These are phyloP conservation scores for Nymphaea thermarum DNA, from an alignment of 164 flowering plant species.

Conservation along the genomic window DNA sequence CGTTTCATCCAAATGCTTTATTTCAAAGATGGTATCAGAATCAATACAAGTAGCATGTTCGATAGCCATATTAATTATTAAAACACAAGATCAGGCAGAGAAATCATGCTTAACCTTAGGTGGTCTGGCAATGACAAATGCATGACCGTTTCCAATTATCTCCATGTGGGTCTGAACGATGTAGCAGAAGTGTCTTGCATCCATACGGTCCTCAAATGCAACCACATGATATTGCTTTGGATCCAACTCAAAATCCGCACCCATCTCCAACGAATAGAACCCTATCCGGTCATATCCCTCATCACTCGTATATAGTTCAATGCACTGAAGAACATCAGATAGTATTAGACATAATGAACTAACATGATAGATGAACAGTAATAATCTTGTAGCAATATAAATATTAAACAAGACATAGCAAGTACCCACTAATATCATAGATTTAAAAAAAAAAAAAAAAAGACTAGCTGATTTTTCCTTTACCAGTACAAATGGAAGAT, in stretches of 20 bases:
- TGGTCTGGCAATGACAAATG: conserved; percentile 69
- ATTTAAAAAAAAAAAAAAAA: conserved; percentile 4
- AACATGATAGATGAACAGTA: too few relatives aligned
- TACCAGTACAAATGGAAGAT: conserved; percentile 79
- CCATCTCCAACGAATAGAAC: conserved; percentile 92
- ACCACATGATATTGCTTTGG: conserved; percentile 82
- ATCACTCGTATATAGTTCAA: conserved; percentile 59
- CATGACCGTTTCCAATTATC: conserved; percentile 75
- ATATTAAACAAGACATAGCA: background rate
- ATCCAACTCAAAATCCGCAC: conserved; percentile 72
- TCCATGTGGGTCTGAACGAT: conserved; percentile 84
- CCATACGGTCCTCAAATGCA: conserved; percentile 73
- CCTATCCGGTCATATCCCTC: conserved; percentile 48
- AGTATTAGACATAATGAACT: background rate
- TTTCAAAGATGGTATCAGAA: too few relatives aligned
- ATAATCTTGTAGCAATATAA: background rate
- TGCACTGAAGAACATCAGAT: conserved; percentile 40
- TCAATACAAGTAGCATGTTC: too few relatives aligned
- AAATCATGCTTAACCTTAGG: conserved; percentile 51
- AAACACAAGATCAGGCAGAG: too few relatives aligned
- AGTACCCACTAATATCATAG: background rate
- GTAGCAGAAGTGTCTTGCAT: conserved; percentile 70
- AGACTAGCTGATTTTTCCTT: background rate
- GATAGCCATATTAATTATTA: too few relatives aligned
- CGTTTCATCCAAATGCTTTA: too few relatives aligned